phyloP scores from a whole-genome alignment of 2,329 filamentous ascomycete species.

The Macrophomina pseudophaseolina region DNA sequence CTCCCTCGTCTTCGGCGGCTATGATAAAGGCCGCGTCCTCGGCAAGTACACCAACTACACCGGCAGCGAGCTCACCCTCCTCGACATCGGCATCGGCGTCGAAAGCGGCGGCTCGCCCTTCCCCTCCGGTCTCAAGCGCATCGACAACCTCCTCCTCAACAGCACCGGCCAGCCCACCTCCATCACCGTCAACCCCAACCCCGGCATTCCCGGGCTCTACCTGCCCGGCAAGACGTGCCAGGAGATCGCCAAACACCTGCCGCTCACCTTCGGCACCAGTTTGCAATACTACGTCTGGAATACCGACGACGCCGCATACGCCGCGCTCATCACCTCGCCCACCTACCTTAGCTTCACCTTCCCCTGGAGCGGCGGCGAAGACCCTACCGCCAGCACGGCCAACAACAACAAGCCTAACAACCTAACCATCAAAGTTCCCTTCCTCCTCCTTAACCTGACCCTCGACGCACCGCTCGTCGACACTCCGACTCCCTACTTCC shows the following conservation, averaged over 20 bases:
- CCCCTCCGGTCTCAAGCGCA: slow-evolving; percentile 32
- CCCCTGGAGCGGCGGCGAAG: slow-evolving; percentile 34
- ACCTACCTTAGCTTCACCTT: slow-evolving; percentile 51
- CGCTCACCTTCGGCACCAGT: slow-evolving; percentile 33
- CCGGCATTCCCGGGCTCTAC: slow-evolving; percentile 33
- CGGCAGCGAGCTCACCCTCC: slow-evolving; percentile 34
- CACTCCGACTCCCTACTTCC: slow-evolving; percentile 49
- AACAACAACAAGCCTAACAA: too few species aligned
- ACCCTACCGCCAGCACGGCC: too few species aligned
- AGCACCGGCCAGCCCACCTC: slow-evolving; percentile 13
- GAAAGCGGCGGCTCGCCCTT: slow-evolving; percentile 49
- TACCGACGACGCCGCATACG: slow-evolving; percentile 37
- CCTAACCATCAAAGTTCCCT: slow-evolving; percentile 52
- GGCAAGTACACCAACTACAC: slow-evolving; percentile 35
- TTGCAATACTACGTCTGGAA: slow-evolving; percentile 39
- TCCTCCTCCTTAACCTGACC: slow-evolving; percentile 44
- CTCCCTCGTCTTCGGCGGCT: slow-evolving; percentile 43
- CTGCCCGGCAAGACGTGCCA: slow-evolving; percentile 38
- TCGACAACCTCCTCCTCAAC: slow-evolving; percentile 30
- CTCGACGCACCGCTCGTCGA: slow-evolving; percentile 46
- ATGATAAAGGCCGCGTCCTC: slow-evolving; percentile 40
- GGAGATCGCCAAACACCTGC: slow-evolving; percentile 35
- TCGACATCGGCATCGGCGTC: slow-evolving; percentile 51
- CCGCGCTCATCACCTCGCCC: slow-evolving; percentile 48
- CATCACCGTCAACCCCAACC: slow-evolving; percentile 31